phyloP scores from a whole-genome alignment of 768 basidiomycete genomes.

The Porphyrellus cyaneotinctus region DNA sequence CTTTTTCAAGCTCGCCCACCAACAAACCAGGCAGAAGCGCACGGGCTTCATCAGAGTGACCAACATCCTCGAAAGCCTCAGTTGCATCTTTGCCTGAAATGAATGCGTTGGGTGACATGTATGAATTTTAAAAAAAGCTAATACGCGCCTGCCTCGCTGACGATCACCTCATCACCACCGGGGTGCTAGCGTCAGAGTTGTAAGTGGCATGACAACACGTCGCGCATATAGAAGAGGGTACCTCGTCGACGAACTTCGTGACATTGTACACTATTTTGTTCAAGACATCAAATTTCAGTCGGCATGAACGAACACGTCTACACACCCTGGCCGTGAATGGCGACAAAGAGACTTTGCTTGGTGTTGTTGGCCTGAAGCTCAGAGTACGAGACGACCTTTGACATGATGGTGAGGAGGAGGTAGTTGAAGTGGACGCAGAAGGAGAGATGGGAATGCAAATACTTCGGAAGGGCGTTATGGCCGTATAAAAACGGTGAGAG shows the following conservation, averaged over 20 bases:
- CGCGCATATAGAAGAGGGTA: constrained; percentile 29
- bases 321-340: constrained; percentile 81
- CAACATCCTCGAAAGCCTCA: constrained; percentile 98
- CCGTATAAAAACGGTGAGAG: constrained; percentile 18
- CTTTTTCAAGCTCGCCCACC: constrained; percentile 78
- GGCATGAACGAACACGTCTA: not conserved
- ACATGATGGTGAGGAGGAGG: constrained; percentile 19
- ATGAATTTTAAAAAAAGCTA: constrained; percentile 4
- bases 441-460: constrained; percentile 4
- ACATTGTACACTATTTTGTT: constrained; percentile 77
- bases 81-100: constrained; percentile 86
- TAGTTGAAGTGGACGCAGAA: constrained; percentile 12
- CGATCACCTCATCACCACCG: constrained; percentile 96
- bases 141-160: constrained; percentile 83
- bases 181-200: constrained; percentile 60
- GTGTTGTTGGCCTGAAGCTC: constrained; percentile 74
- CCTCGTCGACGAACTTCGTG: constrained; percentile 94
- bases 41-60: constrained; percentile 97
- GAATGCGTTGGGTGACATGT: not conserved
- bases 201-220: constrained; percentile 7
- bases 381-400: constrained; percentile 61
- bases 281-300: not conserved
- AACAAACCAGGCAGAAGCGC: constrained; percentile 73
- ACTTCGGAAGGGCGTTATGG: not conserved
- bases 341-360: constrained; percentile 75